Base-by-base conservation (phyloP, 331 rosid genomes). In the Prunus yedoensis region DNA sequence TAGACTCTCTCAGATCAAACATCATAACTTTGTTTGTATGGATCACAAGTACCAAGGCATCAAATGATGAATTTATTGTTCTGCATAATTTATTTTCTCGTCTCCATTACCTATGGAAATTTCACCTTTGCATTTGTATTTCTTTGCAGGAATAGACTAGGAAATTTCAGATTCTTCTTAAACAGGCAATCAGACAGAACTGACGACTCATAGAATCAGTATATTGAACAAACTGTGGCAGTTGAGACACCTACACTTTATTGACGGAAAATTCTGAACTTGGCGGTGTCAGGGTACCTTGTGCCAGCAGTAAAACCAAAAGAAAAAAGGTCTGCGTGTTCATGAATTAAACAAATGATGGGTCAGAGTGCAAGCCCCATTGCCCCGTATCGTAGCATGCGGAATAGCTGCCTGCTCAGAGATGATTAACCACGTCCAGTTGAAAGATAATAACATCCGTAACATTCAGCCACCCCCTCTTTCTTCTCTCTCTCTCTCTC, bases 121-220 rank as follows among this genome's bases (percentile, higher is more conserved):
- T 73, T 50, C 56, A 52, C 57, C 60, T 18, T 25, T 16, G 50
- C 53, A 12, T 38, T 70, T 25, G 66, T 70, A 30, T 51, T 18
- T 59, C 54, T 54, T 23, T 62, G 69, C 82, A 85, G 89, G 79
- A 63, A 18, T 66, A 74, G 66, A 67, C 68, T 50, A 74, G 78
- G 74, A 60, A 83, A 70, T 75, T 80, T 68, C 60, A 69, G 30
- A 54, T 66, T 77, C 73, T 41, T 69, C 66, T 77, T 78, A 68
- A 72, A 72, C 73, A 82, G 86, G 87, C 83, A 71, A 74, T 76
- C 81, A 45, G 50, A 59, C 61, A 52, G 57, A 54, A 25, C 62
- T 28, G 81, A 54, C 52, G 20, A 82, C 68, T 74, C 75, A 20
- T 52, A 60, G 80, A 75, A 82, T 74, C 58, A 68, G 62, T 68